Base-by-base conservation (phyloP, 164 flowering plant species). In the Annona cherimola region DNA sequence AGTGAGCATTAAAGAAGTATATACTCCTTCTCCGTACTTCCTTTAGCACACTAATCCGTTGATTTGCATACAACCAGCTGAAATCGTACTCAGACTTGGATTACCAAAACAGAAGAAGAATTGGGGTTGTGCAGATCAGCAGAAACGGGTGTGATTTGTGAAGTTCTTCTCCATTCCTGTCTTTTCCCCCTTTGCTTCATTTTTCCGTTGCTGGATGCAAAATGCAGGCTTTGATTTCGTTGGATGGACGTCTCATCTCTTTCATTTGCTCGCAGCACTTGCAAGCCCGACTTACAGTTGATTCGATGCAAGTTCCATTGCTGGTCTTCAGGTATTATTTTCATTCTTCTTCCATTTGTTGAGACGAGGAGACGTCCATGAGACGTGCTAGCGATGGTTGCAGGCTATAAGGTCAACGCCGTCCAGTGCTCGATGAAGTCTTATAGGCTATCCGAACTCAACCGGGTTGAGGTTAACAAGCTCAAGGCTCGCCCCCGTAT, bases 401-500 rank as follows among this genome's bases (percentile, higher is more conserved):
- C 76, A 86, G 88, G 84, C 43, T 72, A 41, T 19, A 74, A 43
- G 75, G 40, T 40, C 60, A 71, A 54, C 16, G 40, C 64, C 61
- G 74, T 83, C 68, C 80, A 43, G 68, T 89, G 94, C 75, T 75
- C 96, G 64, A 93, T 95, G 99, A 95, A 91, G 85, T 89, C 98
- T 35, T 93, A 91, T 76, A 85, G 75, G 75, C 78, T 95, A 61
- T 87, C 97, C 3, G 89, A 95, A 43, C 88, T 95, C 63, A 77
- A 68, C 71, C 77, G 74, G 39, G 42, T 76, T 44, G 92, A 91
- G 83, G 83, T 95, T 66, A 74, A 86, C 69, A 66, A 79, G 72
- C 91, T 91, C 60, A 90, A 91, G 82, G 87, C 94, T 73, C 95
- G 96, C 26, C 99, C 97, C 46, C 87, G 98, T 11, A 91, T 95